These are phyloP conservation scores for Alternaria hordeiaustralica DNA, from an alignment of 2,329 filamentous ascomycete genomes.

Conservation along the genomic window DNA sequence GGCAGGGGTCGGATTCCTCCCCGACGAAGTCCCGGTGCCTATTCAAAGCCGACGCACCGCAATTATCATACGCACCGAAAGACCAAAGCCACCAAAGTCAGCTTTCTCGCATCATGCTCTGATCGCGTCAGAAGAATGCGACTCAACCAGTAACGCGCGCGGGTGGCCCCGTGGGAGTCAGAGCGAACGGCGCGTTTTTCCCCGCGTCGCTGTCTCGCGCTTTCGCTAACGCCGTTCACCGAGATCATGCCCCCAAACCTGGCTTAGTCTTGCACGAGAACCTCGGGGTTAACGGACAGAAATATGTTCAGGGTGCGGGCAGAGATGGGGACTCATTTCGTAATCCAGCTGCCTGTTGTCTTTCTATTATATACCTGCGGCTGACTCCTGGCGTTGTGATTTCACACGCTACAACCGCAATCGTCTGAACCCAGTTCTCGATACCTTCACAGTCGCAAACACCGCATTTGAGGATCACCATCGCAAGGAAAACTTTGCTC, in stretches of 20 bases:
- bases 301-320: background rate
- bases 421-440: background rate
- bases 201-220: slow-evolving; percentile 17
- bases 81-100: background rate
- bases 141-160: background rate
- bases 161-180: background rate
- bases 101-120: background rate
- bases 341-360: background rate
- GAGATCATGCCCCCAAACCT: slow-evolving; percentile 7
- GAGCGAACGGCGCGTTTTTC: background rate
- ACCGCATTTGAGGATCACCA: background rate
- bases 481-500: background rate
- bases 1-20: background rate
- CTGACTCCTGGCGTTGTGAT: background rate
- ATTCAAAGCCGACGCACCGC: background rate
- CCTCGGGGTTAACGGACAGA: slow-evolving; percentile 15
- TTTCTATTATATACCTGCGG: background rate
- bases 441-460: background rate
- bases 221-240: slow-evolving; percentile 19
- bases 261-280: background rate
- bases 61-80: background rate
- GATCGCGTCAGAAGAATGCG: background rate
- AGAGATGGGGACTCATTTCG: background rate
- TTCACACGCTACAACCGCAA: background rate
- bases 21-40: background rate